A percentile compares a stretch with the other conserved stretches of the same genome.
Conservation (phyloP, 2,329 filamentous ascomycete genomes). For the Scedosporium aurantiacum region DNA sequence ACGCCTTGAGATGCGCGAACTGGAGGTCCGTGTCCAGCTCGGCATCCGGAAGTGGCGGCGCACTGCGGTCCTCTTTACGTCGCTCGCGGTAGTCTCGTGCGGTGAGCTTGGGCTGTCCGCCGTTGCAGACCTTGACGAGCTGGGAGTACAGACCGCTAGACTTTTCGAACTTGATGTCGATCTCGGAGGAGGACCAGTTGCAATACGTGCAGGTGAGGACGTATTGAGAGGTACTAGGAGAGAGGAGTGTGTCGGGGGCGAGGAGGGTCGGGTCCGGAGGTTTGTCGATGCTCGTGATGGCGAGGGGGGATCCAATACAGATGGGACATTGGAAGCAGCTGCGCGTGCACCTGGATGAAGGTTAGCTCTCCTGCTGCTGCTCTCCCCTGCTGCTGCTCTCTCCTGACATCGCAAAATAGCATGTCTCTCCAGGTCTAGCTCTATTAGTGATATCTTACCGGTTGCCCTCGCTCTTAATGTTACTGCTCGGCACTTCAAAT, state of each 20-base stretch:
- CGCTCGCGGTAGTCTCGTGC: constrained; percentile 39
- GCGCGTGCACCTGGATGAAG: constrained; percentile 59
- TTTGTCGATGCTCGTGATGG: constrained; percentile 59
- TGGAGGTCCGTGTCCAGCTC: constrained; percentile 54
- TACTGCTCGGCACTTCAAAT: constrained; percentile 91
- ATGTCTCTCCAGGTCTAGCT: too few relatives aligned
- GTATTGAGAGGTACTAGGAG: constrained; percentile 32
- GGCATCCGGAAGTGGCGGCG: constrained; percentile 12
- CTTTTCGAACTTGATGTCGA: constrained; percentile 82
- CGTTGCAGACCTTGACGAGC: constrained; percentile 58
- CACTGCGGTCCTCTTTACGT: constrained; percentile 32
- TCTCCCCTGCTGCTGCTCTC: too few relatives aligned
- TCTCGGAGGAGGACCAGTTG: constrained; percentile 83
- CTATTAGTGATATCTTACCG: constrained; percentile 42
- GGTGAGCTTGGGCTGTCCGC: constrained; percentile 39
- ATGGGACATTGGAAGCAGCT: constrained; percentile 94
- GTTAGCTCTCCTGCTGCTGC: background rate
- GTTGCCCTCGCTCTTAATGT: constrained; percentile 85
- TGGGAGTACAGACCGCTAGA: constrained; percentile 78
- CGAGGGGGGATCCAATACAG: constrained; percentile 64
- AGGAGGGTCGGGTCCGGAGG: constrained; percentile 33
- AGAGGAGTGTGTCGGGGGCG: constrained; percentile 24
- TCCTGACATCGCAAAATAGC: too few relatives aligned
- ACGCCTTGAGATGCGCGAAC: constrained; percentile 63
- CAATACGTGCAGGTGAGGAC: constrained; percentile 83